Percentiles rank a stretch among this genome's conserved stretches.
Conservation (phyloP, 805 yeast genomes). For the Jamesozyma rosinii region DNA sequence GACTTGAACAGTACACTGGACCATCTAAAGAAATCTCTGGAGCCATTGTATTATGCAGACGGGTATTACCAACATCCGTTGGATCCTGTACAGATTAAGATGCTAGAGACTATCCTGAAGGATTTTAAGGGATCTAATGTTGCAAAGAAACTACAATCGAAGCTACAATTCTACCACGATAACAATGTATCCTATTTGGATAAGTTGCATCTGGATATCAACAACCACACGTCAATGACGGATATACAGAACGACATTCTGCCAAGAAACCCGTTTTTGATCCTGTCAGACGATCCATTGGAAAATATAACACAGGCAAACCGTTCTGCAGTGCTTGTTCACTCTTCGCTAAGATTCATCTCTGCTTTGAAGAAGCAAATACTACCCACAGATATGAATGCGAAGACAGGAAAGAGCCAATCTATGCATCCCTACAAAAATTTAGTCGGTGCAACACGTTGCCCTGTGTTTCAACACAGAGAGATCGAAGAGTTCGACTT, state of each 20-base stretch:
- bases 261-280: slow-evolving; percentile 70
- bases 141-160: slow-evolving; percentile 43
- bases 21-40: slow-evolving; percentile 46
- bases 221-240: slow-evolving; percentile 43
- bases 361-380: slow-evolving; percentile 46
- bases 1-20: slow-evolving; percentile 39
- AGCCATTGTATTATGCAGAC: slow-evolving; percentile 48
- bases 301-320: slow-evolving; percentile 55
- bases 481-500: slow-evolving; percentile 29
- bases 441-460: slow-evolving; percentile 61
- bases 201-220: slow-evolving; percentile 35
- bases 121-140: slow-evolving; percentile 37
- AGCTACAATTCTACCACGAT: slow-evolving; percentile 39
- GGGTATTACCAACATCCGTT: slow-evolving; percentile 35
- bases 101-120: slow-evolving; percentile 37
- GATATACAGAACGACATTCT: slow-evolving; percentile 56
- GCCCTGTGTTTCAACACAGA: slow-evolving; percentile 32
- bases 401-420: slow-evolving; percentile 41
- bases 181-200: slow-evolving; percentile 46
- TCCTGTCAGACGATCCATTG: slow-evolving; percentile 66
- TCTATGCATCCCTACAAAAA: slow-evolving; percentile 62
- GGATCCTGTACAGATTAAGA: slow-evolving; percentile 21
- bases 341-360: slow-evolving; percentile 59
- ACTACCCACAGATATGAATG: slow-evolving; percentile 50
- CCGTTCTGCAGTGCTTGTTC: slow-evolving; percentile 56